Evolutionary conservation across 768 basidiomycete genomes (phyloP).

Genomic region (Pleurotus cornucopiae): DNA sequence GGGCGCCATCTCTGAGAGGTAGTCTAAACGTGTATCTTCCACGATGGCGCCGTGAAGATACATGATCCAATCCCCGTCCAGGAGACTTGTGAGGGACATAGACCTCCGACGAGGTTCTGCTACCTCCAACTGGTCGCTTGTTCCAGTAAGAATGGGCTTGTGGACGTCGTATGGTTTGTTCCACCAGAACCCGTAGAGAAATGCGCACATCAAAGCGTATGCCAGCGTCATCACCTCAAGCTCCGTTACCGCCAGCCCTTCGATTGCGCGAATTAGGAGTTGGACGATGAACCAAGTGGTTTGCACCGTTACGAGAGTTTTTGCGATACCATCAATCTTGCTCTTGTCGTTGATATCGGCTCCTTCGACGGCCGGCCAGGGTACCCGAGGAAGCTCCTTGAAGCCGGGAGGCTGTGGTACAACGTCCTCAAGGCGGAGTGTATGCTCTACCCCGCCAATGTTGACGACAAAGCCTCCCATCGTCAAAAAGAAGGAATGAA

Average conservation of each 20-base stretch:
- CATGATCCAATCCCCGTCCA: background rate
- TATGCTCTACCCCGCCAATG: background rate
- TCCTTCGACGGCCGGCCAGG: slow-evolving; percentile 7
- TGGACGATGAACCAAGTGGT: slow-evolving; percentile 30
- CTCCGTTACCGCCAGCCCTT: slow-evolving; percentile 25
- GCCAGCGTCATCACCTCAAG: slow-evolving; percentile 33
- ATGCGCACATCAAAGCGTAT: slow-evolving; percentile 24
- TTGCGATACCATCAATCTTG: slow-evolving; percentile 31
- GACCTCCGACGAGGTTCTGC: background rate
- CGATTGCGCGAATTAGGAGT: slow-evolving; percentile 19
- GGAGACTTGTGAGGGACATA: background rate
- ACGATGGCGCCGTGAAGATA: background rate
- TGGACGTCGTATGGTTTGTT: slow-evolving; percentile 32
- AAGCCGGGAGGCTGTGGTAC: background rate
- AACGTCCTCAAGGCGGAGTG: background rate
- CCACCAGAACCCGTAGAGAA: slow-evolving; percentile 32
- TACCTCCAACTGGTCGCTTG: background rate
- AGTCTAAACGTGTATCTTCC: slow-evolving; percentile 1
- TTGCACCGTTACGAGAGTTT: slow-evolving; percentile 28
- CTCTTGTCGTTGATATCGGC: slow-evolving; percentile 18
- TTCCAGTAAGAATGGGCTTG: slow-evolving; percentile 15
- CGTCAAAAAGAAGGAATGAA: background rate
- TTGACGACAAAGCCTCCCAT: background rate
- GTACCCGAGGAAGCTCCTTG: background rate
- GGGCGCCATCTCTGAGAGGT: background rate